phyloP scores from a whole-genome alignment of 257 asterid species.

The Salvia hispanica region DNA sequence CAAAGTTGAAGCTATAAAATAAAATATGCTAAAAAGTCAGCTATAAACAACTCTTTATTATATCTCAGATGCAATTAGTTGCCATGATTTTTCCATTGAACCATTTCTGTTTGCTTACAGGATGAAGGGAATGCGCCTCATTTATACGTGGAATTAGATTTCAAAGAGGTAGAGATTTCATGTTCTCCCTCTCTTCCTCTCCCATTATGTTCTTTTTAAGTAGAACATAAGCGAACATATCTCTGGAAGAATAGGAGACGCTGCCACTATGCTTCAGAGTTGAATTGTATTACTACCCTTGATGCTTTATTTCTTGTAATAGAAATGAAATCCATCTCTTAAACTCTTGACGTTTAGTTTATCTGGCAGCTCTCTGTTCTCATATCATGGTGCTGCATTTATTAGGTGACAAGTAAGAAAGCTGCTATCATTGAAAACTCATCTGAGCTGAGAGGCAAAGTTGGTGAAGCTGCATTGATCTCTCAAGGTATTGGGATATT shows the following conservation, averaged over 20 bases:
- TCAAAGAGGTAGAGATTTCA: conserved; percentile 67
- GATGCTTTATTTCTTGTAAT: conserved; percentile 10
- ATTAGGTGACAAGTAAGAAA: conserved; percentile 88
- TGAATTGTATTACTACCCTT: conserved; percentile 13
- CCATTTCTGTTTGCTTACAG: conserved; percentile 51
- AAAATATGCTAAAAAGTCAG: too few species aligned
- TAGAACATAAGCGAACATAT: conserved; percentile 4
- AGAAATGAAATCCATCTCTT: conserved; percentile 13
- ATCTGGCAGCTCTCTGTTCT: conserved; percentile 12
- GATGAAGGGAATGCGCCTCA: conserved; percentile 91
- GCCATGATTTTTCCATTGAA: conserved; percentile 12
- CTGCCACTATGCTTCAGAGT: conserved; percentile 18
- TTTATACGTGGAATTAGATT: conserved; percentile 87
- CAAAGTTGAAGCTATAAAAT: too few species aligned
- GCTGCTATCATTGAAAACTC: conserved; percentile 49
- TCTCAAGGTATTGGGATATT: conserved; percentile 10
- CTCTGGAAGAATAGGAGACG: background rate
- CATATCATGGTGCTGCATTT: conserved; percentile 25
- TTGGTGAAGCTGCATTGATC: conserved; percentile 44
- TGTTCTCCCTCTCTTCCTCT: conserved; percentile 3
- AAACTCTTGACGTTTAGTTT: conserved; percentile 8
- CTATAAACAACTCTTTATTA: background rate
- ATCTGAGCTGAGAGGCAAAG: conserved; percentile 63
- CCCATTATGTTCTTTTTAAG: conserved; percentile 5
- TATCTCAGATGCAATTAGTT: conserved; percentile 7